These are phyloP conservation scores for Heritiera fomes DNA, from an alignment of 345 rosid genomes.

Conservation along the genomic window DNA sequence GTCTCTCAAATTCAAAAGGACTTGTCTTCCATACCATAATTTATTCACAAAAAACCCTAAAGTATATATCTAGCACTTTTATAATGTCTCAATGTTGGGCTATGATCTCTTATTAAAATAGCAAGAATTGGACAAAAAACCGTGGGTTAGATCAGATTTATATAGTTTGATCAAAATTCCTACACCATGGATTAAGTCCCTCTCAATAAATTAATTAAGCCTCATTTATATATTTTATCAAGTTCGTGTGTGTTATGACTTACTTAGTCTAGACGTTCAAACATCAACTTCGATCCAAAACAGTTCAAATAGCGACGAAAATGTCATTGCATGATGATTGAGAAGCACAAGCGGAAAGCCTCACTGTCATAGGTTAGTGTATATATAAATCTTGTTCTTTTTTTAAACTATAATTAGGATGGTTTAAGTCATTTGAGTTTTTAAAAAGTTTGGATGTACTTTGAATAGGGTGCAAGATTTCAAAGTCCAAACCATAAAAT, in stretches of 20 bases:
- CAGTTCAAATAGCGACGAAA: constrained; percentile 42
- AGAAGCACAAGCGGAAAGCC: constrained; percentile 39
- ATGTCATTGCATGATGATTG: constrained; percentile 37
- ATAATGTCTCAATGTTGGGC: neutral
- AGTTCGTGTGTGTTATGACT: constrained; percentile 11
- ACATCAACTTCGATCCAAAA: constrained; percentile 43
- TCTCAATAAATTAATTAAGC: neutral
- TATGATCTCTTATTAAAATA: neutral
- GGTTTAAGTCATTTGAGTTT: constrained; percentile 7
- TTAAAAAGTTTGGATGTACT: constrained; percentile 27
- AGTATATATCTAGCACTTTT: neutral
- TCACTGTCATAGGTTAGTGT: constrained; percentile 20
- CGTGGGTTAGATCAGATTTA: neutral
- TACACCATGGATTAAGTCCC: neutral
- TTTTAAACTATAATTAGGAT: neutral
- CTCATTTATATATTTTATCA: neutral
- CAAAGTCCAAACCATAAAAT: constrained; percentile 67
- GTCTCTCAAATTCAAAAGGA: neutral
- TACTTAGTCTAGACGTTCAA: constrained; percentile 34
- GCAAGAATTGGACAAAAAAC: constrained; percentile 7
- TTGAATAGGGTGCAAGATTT: constrained; percentile 58
- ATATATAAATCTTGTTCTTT: neutral
- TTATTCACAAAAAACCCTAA: neutral
- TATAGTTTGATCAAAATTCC: neutral
- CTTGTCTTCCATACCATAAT: neutral